A percentile compares a stretch with the other conserved stretches of the same genome.
phyloP scores from a whole-genome alignment of 192 early-diverging fungal species.

The Coemansia sp. region DNA sequence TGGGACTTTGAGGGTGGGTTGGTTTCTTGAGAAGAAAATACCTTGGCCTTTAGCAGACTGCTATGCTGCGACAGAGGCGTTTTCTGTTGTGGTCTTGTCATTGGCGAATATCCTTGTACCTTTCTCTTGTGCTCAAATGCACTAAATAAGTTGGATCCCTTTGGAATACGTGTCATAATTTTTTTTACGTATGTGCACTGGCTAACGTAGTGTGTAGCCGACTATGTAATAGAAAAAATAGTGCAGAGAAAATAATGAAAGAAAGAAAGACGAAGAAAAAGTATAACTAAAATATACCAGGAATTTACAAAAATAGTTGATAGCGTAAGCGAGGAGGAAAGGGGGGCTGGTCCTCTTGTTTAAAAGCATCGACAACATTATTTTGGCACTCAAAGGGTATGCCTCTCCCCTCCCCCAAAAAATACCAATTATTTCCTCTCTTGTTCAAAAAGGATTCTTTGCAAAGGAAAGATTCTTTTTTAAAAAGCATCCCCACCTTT shows the following conservation, averaged over 20 bases:
- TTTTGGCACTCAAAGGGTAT: neutral
- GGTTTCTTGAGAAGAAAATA: neutral
- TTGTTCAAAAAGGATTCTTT: neutral
- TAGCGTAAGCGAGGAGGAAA: neutral
- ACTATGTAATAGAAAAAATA: neutral
- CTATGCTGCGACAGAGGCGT: neutral
- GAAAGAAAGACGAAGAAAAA: neutral
- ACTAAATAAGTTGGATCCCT: neutral
- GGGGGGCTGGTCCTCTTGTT: neutral
- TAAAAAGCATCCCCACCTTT: neutral
- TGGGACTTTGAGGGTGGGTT: neutral
- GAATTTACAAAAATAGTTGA: neutral
- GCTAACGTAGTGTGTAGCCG: neutral
- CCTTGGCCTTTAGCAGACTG: neutral
- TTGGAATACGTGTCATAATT: neutral
- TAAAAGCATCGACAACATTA: neutral
- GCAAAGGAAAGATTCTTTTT: neutral
- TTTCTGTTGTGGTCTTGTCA: neutral
- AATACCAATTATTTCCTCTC: neutral
- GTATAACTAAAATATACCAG: neutral
- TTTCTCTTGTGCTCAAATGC: slow-evolving; percentile 5
- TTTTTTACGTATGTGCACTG: neutral
- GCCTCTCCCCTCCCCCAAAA: too few species aligned
- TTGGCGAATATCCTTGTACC: neutral
- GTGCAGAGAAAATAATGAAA: too few species aligned